A percentile compares a stretch with the other conserved stretches of the same genome.
Conservation (phyloP, 1,284 basidiomycete species). For the Tylopilus orsonianus region DNA sequence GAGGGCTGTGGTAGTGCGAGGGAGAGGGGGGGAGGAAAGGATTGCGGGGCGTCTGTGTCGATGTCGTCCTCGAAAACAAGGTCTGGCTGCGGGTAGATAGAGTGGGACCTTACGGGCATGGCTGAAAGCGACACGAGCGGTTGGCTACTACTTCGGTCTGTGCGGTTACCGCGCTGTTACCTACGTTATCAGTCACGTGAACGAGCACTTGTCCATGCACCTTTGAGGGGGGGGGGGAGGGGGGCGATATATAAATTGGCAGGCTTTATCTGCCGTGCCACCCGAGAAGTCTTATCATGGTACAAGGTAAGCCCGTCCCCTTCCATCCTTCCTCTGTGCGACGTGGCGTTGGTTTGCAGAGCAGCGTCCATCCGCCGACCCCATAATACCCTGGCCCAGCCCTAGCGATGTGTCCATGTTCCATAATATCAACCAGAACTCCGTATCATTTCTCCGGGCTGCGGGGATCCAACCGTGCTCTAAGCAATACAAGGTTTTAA, state of each 20-base stretch:
- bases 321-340: not conserved
- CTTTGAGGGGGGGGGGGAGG: too few species aligned
- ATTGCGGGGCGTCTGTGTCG: constrained; percentile 28
- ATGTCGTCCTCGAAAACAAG: constrained; percentile 34
- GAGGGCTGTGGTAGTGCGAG: constrained; percentile 10
- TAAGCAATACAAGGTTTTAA: constrained; percentile 13
- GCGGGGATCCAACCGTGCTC: constrained; percentile 9
- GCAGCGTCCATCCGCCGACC: not conserved
- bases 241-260: constrained; percentile 3
- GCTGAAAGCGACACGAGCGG: constrained; percentile 14
- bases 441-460: constrained; percentile 5
- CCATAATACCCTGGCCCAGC: constrained; percentile 12
- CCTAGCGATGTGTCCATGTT: not conserved
- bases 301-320: constrained; percentile 1
- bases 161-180: constrained; percentile 8
- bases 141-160: constrained; percentile 9
- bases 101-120: constrained; percentile 26
- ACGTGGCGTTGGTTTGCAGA: not conserved
- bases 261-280: not conserved
- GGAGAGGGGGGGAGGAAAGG: not conserved
- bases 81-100: constrained; percentile 23
- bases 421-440: not conserved
- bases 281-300: not conserved
- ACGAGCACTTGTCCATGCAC: too few species aligned
- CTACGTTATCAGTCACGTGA: constrained; percentile 20